Percentiles rank a stretch among this genome's conserved stretches.
phyloP scores from a whole-genome alignment of 495 filamentous ascomycete genomes.

The Penicillium angulare region DNA sequence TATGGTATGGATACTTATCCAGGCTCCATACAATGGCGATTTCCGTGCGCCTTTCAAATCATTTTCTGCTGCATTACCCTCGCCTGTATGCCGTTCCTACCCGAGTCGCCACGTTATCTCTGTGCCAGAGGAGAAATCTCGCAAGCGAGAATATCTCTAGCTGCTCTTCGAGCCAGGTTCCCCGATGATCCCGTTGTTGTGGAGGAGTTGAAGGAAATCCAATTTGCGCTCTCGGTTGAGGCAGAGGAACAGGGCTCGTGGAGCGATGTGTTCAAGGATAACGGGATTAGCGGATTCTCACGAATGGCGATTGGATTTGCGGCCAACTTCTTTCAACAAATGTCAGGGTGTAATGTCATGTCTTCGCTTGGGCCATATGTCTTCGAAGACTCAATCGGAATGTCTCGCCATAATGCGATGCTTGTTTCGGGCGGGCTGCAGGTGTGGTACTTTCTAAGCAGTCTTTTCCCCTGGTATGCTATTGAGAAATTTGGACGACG shows the following conservation, averaged over 20 bases:
- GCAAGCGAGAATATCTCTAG: conserved; percentile 55
- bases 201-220: conserved; percentile 17
- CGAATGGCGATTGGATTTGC: conserved; percentile 15
- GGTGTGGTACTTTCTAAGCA: conserved; percentile 35
- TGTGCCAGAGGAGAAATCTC: conserved; percentile 51
- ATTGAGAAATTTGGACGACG: conserved; percentile 27
- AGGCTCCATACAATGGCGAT: conserved; percentile 42
- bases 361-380: conserved; percentile 19
- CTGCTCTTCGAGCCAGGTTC: conserved; percentile 12
- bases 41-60: conserved; percentile 59
- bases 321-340: conserved; percentile 19
- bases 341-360: conserved; percentile 20
- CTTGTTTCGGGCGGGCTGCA: conserved; percentile 35
- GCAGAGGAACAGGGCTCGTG: conserved; percentile 17
- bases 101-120: conserved; percentile 33
- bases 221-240: conserved; percentile 18
- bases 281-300: conserved; percentile 15
- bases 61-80: conserved; percentile 46
- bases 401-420: conserved; percentile 7
- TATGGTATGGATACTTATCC: conserved; percentile 18
- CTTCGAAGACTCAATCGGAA: conserved; percentile 13
- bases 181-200: conserved; percentile 7
- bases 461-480: conserved; percentile 10
- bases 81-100: conserved; percentile 28
- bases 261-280: conserved; percentile 18